Evolutionary conservation across 139 green algal genomes (phyloP).

Genomic region (Volvox reticuliferus): DNA sequence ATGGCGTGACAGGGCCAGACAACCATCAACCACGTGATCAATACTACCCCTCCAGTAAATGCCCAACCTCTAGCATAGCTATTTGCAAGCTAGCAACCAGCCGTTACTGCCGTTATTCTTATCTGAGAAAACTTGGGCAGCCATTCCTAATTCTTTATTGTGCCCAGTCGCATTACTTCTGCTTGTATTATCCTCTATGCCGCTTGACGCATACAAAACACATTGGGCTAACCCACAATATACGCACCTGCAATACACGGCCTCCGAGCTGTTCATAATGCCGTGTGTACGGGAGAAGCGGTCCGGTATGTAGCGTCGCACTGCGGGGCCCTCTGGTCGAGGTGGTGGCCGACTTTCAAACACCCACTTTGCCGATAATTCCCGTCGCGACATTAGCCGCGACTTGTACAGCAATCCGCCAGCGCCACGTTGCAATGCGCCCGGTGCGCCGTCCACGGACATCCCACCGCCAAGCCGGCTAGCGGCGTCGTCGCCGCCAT

Average conservation of each 20-base stretch:
- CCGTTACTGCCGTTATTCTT: too few relatives aligned
- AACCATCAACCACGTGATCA: too few relatives aligned
- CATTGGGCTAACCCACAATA: background rate
- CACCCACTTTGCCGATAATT: conserved; percentile 47
- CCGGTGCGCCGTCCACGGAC: background rate
- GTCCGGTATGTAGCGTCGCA: conserved; percentile 42
- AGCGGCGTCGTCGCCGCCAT: background rate
- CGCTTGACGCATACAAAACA: too few relatives aligned
- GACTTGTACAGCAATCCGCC: conserved; percentile 28
- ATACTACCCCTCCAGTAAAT: too few relatives aligned
- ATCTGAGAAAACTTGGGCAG: too few relatives aligned
- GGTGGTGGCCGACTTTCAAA: conserved; percentile 32
- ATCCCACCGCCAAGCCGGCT: background rate
- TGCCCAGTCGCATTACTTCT: too few relatives aligned
- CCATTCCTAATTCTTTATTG: too few relatives aligned
- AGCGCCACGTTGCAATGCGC: background rate
- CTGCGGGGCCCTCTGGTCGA: conserved; percentile 5
- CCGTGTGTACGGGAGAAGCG: conserved; percentile 48
- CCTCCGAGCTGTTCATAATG: conserved; percentile 49
- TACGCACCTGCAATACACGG: conserved; percentile 58
- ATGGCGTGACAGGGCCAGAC: too few relatives aligned
- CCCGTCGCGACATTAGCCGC: background rate
- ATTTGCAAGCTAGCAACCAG: too few relatives aligned
- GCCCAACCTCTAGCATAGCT: too few relatives aligned
- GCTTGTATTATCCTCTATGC: too few relatives aligned